Evolutionary conservation across 441 rosid species (phyloP).

Genomic region (Euphorbia corollata): DNA sequence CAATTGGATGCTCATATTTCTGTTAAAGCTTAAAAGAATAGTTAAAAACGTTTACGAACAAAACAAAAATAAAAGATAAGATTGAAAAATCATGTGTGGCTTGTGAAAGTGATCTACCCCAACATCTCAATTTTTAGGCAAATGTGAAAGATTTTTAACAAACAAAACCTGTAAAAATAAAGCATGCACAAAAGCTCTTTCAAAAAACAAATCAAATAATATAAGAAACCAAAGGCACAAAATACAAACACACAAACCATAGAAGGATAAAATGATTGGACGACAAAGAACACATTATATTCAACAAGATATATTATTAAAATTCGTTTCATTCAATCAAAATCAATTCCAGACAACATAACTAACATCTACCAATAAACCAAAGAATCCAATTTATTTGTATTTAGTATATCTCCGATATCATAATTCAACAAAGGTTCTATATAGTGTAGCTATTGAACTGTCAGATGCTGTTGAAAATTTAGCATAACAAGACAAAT

Average conservation of each 20-base stretch:
- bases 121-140: neutral
- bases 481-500: neutral
- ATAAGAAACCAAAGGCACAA: neutral
- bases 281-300: neutral
- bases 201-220: neutral
- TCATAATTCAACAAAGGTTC: neutral
- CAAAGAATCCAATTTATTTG: neutral
- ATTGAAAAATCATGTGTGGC: neutral
- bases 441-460: neutral
- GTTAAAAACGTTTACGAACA: neutral
- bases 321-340: too few relatives aligned
- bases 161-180: too few relatives aligned
- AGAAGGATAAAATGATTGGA: too few relatives aligned
- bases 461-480: neutral
- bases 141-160: neutral
- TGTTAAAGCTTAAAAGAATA: neutral
- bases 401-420: neutral
- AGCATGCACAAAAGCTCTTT: neutral
- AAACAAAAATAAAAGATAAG: neutral
- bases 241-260: neutral
- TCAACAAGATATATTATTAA: neutral
- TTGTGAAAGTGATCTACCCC: neutral
- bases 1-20: neutral
- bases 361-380: neutral
- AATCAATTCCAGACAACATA: neutral